A percentile compares a stretch with the other conserved stretches of the same genome.
These are phyloP conservation scores for Globisporangium splendens DNA, from an alignment of 352 stramenopile species.

Conservation along the genomic window DNA sequence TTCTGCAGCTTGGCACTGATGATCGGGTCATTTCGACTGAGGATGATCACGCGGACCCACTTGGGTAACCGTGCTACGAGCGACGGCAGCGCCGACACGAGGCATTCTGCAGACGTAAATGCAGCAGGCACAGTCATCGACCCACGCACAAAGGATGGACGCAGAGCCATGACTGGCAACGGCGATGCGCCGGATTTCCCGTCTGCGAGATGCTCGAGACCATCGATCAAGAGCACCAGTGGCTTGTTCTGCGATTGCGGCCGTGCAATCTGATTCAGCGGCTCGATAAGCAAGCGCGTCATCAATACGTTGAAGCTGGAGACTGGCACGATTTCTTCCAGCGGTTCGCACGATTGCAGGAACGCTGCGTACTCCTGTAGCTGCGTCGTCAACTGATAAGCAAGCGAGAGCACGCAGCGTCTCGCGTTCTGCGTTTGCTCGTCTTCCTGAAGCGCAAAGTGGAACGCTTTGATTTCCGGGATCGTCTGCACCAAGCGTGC, in stretches of 20 bases:
- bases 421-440: conserved; percentile 69
- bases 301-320: conserved; percentile 57
- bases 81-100: conserved; percentile 54
- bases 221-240: conserved; percentile 62
- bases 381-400: conserved; percentile 76
- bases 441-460: conserved; percentile 69
- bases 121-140: too few species aligned
- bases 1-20: conserved; percentile 59
- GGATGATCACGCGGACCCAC: conserved; percentile 64
- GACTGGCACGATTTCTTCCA: conserved; percentile 75
- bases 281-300: conserved; percentile 46
- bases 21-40: conserved; percentile 59
- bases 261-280: conserved; percentile 61
- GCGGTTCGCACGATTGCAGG: conserved; percentile 58
- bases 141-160: too few species aligned
- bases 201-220: conserved; percentile 39
- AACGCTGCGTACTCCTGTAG: conserved; percentile 63
- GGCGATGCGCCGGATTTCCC: conserved; percentile 8
- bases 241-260: conserved; percentile 39
- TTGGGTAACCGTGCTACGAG: conserved; percentile 48
- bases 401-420: conserved; percentile 63
- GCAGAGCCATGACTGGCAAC: background rate
- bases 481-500: conserved; percentile 63
- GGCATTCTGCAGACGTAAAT: conserved; percentile 33
- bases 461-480: conserved; percentile 69